Evolutionary conservation across 805 yeast species (phyloP), one percentile per base, ranked within the genome.

Genomic region (Candida suzukii): DNA sequence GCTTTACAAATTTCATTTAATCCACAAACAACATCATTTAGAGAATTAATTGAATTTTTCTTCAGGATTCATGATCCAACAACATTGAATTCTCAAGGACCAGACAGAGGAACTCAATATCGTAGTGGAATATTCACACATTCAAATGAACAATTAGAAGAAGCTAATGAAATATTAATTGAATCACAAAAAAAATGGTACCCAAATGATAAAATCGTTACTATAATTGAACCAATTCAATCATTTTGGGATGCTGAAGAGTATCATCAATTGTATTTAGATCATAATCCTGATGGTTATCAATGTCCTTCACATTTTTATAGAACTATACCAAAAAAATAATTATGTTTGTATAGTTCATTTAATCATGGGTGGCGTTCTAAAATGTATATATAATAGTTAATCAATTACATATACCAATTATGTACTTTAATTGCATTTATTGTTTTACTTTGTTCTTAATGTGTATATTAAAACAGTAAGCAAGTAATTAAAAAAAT

Each of bases 51-150:
- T 34, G 90, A 82, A 42, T 86, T 90, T 51, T 93, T 91, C 68
- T 90, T 88, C 68, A 71, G 83, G 53, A 87, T 88, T 60, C 99
- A 91, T 60, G 98, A 93, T 62, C 98, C 99, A 37, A 93, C 98
- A 2, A 81, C 88, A 2, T 46, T 72, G 40, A 78, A 90, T 54
- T 56, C 74, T 2, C 98, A 93, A 62, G 99, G 99, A 3, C 84
- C 86, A 17, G 97, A 91, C 56, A 52, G 53, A 9, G 99, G 99
- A 10, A 77, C 91, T 1, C 98, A 93, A 61, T 91, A 91, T 66
- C 75, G 97, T 53, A 80, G 91, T 16, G 96, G 81, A 2, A 73
- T 93, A 11, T 87, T 79, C 62, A 69, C 81, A 9, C 83, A 79
- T 52, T 53, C 63, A 35, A 67, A 66, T 3, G 80, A 70, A 20